Conservation (phyloP, 305 asterid species). For the Fraxinus sp. region DNA sequence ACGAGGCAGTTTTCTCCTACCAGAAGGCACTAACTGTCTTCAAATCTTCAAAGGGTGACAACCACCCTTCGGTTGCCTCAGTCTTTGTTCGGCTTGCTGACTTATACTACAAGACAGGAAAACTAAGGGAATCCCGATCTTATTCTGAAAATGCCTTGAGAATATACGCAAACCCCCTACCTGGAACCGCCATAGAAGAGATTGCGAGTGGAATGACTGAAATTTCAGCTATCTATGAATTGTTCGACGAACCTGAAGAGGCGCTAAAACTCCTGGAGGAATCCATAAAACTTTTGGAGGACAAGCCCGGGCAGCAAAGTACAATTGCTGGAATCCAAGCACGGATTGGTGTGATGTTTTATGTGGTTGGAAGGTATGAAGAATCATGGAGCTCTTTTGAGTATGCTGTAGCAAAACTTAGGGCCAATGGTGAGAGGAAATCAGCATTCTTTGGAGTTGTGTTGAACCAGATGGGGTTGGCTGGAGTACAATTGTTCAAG, state of each 20-base stretch:
- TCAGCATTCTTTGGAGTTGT: conserved; percentile 94
- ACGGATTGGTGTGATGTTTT: conserved; percentile 90
- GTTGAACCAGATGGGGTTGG: conserved; percentile 96
- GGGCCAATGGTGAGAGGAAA: conserved; percentile 90
- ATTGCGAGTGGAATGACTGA: conserved; percentile 91
- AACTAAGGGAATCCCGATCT: conserved; percentile 81
- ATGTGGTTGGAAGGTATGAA: conserved; percentile 80
- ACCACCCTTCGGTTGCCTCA: conserved; percentile 93
- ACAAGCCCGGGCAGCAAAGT: conserved; percentile 95
- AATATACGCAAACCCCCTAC: conserved; percentile 80
- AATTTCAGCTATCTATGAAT: conserved; percentile 83
- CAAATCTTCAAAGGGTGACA: conserved; percentile 93
- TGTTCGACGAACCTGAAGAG: conserved; percentile 91
- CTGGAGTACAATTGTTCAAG: conserved; percentile 88
- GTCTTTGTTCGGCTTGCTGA: conserved; percentile 91
- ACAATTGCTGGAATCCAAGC: conserved; percentile 97
- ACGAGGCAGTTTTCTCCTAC: conserved; percentile 93
- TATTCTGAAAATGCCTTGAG: conserved; percentile 90
- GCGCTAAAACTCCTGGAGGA: conserved; percentile 82
- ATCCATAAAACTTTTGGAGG: conserved; percentile 85
- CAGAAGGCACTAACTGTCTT: conserved; percentile 96
- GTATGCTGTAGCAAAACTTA: conserved; percentile 73
- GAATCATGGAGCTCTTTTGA: conserved; percentile 78
- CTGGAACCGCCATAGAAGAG: conserved; percentile 84
- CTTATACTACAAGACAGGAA: conserved; percentile 86